These are phyloP conservation scores for Papiliotrema flavescens DNA, from an alignment of 1,284 basidiomycete species.

Conservation along the genomic window DNA sequence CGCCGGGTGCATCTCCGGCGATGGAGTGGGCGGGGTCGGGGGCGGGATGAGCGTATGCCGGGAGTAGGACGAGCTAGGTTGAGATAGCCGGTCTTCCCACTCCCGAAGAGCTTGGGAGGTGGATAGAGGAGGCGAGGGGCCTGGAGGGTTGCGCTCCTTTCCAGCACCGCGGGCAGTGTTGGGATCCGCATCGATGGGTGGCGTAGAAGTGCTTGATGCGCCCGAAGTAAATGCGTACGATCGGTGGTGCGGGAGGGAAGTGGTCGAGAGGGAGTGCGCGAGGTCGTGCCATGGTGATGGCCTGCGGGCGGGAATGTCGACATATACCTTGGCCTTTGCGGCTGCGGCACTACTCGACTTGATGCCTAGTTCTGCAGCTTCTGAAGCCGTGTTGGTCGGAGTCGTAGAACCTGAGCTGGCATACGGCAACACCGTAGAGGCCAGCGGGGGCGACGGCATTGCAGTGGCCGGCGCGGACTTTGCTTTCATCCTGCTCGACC, in stretches of 20 bases:
- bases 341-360: too few relatives aligned
- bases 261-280: constrained; percentile 37
- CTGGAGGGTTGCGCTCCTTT: too few relatives aligned
- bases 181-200: neutral
- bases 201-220: neutral
- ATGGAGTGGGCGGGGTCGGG: neutral
- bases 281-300: constrained; percentile 47
- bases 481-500: neutral
- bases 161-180: too few relatives aligned
- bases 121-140: constrained; percentile 5
- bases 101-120: constrained; percentile 35
- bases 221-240: constrained; percentile 10
- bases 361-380: neutral
- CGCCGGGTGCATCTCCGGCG: constrained; percentile 1
- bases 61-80: constrained; percentile 22
- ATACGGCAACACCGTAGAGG: neutral
- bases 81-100: constrained; percentile 35
- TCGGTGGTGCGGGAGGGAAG: constrained; percentile 19
- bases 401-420: too few relatives aligned
- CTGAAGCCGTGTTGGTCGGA: neutral
- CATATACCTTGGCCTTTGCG: neutral
- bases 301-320: constrained; percentile 16
- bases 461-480: neutral
- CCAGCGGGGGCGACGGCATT: neutral
- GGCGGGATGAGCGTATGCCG: constrained; percentile 34